Base-by-base conservation (phyloP, 495 filamentous ascomycete species). In the Talaromyces trachyspermus region DNA sequence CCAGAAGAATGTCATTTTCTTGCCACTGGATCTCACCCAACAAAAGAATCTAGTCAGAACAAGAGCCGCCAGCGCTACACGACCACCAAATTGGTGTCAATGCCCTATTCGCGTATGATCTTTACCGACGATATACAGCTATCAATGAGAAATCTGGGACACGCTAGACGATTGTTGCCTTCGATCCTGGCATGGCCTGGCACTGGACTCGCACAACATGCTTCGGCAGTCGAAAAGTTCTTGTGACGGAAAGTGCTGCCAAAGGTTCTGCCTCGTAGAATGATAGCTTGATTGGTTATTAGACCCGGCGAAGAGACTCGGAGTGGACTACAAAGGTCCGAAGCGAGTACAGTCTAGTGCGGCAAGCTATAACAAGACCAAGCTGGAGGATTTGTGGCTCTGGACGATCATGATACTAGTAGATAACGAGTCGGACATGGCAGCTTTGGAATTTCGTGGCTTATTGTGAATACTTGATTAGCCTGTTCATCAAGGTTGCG, bases 141-240 rank as follows among this genome's bases (percentile, higher is more conserved):
- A 53, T 50, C 24, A 48, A 49, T 11, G n/a, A 46, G 30, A 46
- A 45, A 9, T 27, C 48, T 6, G 53, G 54, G 5, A 52, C 54
- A 6, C 50, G 57, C 1, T 65, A 66, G 51, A 64, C 64, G 0
- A 68, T 71, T 0, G 55, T 47, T 8, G 54, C 63, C 1, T 65
- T 70, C 33, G 65, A 76, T 51, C 72, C 72, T 2, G 70, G 70
- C 2, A 56, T 72, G 74, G 70, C 67, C 70, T 10, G 70, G 71
- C 1, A 70, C 71, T 4, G 66, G 66, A 4, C 54, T 75, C 6
- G 59, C 51, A 3, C 54, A 72, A 11, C 55, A 66, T 25, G 38
- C 43, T 3, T 32, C 11, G 22, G 14, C 5, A 2, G 0, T 58
- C 6, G 19, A 46, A 12, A 48, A 37, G 5, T 62, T 60, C 18